A percentile compares a stretch with the other conserved stretches of the same genome.
phyloP scores from a whole-genome alignment of 2,329 filamentous ascomycete species.

The Didymella sp. region DNA sequence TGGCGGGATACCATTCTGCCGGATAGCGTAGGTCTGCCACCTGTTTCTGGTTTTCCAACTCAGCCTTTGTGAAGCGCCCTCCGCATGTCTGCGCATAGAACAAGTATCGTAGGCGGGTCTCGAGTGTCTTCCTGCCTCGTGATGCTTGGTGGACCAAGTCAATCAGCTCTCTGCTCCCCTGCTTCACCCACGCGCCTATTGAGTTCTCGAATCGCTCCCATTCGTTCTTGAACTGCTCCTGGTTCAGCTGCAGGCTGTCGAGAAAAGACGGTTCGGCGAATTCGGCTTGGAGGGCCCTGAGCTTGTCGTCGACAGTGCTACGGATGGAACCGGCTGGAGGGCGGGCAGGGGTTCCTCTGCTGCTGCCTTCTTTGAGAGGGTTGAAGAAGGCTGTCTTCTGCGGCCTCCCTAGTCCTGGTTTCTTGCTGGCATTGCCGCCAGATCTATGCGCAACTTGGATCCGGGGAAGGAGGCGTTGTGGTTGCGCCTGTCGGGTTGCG shows the following conservation, averaged over 20 bases:
- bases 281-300: slow-evolving; percentile 26
- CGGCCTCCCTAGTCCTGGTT: neutral
- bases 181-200: slow-evolving; percentile 33
- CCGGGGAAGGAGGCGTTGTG: slow-evolving; percentile 39
- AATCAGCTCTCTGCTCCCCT: slow-evolving; percentile 26
- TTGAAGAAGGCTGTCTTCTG: neutral
- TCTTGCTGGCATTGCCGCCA: neutral
- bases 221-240: slow-evolving; percentile 32
- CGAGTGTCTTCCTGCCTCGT: slow-evolving; percentile 25
- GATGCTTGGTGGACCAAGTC: slow-evolving; percentile 21
- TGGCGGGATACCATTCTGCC: slow-evolving; percentile 88
- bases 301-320: slow-evolving; percentile 17
- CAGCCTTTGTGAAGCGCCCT: slow-evolving; percentile 46
- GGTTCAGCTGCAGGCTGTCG: slow-evolving; percentile 38
- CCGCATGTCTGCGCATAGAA: slow-evolving; percentile 62
- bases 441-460: slow-evolving; percentile 32
- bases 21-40: slow-evolving; percentile 88
- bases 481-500: slow-evolving; percentile 29
- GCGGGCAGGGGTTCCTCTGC: neutral
- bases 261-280: slow-evolving; percentile 30
- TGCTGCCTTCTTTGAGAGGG: neutral
- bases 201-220: slow-evolving; percentile 37
- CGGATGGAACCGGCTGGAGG: neutral
- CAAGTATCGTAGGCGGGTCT: slow-evolving; percentile 69
- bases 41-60: slow-evolving; percentile 48